Evolutionary conservation across 2,329 filamentous ascomycete genomes (phyloP).

Genomic region (Thielaviopsis cerberus): DNA sequence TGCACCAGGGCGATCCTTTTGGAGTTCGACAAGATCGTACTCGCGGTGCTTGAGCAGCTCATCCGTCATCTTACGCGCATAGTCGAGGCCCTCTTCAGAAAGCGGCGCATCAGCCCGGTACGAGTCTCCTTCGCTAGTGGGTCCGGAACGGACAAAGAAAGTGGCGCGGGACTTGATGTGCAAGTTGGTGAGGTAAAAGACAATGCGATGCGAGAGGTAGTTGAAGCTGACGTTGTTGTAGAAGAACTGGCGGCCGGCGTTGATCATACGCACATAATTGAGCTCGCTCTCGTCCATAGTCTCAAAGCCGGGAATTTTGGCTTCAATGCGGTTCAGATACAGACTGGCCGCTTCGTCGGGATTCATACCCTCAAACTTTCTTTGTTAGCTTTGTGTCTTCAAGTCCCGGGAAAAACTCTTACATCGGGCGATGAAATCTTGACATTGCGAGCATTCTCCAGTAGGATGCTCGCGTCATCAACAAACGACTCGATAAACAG

Average conservation of each 20-base stretch:
- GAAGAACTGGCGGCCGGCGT: conserved; percentile 77
- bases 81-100: conserved; percentile 60
- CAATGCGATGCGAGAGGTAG: conserved; percentile 89
- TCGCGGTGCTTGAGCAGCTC: conserved; percentile 68
- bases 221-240: conserved; percentile 97
- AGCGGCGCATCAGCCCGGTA: conserved; percentile 82
- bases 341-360: conserved; percentile 81
- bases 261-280: conserved; percentile 99
- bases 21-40: conserved; percentile 52
- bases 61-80: conserved; percentile 72
- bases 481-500: conserved; percentile 94
- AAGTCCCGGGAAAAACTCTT: conserved; percentile 18
- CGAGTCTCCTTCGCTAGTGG: conserved; percentile 70
- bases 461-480: conserved; percentile 79
- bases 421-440: conserved; percentile 96
- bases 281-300: conserved; percentile 88
- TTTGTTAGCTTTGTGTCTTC: conserved; percentile 5
- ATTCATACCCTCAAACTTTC: conserved; percentile 71
- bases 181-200: conserved; percentile 93
- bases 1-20: conserved; percentile 45
- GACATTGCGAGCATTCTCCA: conserved; percentile 90
- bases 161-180: conserved; percentile 91
- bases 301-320: conserved; percentile 88
- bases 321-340: conserved; percentile 75
- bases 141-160: conserved; percentile 79